phyloP scores from a whole-genome alignment of 176 grass and related monocot genomes.

The Zea luxurians region DNA sequence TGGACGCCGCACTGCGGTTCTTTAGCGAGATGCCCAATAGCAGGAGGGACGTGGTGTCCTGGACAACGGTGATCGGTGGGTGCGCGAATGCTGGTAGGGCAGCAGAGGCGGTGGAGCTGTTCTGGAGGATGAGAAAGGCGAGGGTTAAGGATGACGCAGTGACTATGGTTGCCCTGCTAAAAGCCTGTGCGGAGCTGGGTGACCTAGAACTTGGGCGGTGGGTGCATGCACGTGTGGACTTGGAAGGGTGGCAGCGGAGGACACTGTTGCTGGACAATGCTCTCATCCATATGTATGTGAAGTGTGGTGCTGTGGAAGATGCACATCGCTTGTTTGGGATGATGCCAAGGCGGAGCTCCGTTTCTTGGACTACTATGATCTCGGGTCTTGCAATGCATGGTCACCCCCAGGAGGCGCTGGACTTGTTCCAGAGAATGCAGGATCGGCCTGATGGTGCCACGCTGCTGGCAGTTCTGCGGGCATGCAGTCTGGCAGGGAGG shows the following conservation, averaged over 20 bases:
- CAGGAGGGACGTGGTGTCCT: slow-evolving; percentile 46
- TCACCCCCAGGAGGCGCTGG: slow-evolving; percentile 46
- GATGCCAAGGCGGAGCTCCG: slow-evolving; percentile 56
- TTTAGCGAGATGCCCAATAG: slow-evolving; percentile 49
- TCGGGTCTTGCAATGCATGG: slow-evolving; percentile 58
- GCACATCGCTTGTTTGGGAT: slow-evolving; percentile 46
- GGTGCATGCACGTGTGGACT: slow-evolving; percentile 47
- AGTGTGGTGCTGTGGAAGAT: slow-evolving; percentile 56
- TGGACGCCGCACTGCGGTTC: slow-evolving; percentile 38
- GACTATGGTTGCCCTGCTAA: slow-evolving; percentile 53
- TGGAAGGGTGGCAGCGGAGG: neutral
- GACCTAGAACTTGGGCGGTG: slow-evolving; percentile 61
- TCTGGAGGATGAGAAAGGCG: slow-evolving; percentile 50
- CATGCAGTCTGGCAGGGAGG: slow-evolving; percentile 50
- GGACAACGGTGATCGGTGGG: slow-evolving; percentile 64
- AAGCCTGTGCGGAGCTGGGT: slow-evolving; percentile 47
- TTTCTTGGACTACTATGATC: slow-evolving; percentile 80
- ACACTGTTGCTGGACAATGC: slow-evolving; percentile 56
- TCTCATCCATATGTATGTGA: slow-evolving; percentile 65
- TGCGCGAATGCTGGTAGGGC: slow-evolving; percentile 45
- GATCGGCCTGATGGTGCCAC: slow-evolving; percentile 47
- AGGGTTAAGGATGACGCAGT: slow-evolving; percentile 49
- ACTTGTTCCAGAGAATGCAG: slow-evolving; percentile 55
- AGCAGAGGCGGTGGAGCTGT: slow-evolving; percentile 46
- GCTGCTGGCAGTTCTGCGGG: slow-evolving; percentile 52